phyloP scores from a whole-genome alignment of 192 early-diverging fungal species.

The Geosiphon pyriformis region DNA sequence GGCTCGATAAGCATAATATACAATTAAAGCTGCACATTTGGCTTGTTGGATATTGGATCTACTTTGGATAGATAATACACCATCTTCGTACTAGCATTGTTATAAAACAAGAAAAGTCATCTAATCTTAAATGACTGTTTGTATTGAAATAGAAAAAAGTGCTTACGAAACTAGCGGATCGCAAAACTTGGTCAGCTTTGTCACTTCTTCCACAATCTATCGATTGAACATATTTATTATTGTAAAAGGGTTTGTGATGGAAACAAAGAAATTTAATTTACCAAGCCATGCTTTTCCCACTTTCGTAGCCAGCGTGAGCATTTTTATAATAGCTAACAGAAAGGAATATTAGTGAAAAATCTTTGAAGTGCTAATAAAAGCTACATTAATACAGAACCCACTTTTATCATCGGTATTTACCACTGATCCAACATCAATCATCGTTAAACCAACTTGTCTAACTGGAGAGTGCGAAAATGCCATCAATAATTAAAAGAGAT shows the following conservation, averaged over 20 bases:
- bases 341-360: neutral
- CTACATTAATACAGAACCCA: neutral
- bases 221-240: neutral
- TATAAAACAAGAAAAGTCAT: too few species aligned
- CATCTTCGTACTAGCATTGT: slow-evolving; percentile 13
- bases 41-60: neutral
- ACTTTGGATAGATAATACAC: slow-evolving; percentile 9
- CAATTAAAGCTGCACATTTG: slow-evolving; percentile 8
- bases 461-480: neutral
- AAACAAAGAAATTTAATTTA: neutral
- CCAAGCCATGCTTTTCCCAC: slow-evolving; percentile 23
- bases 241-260: neutral
- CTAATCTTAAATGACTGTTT: neutral
- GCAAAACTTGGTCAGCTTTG: slow-evolving; percentile 20
- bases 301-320: slow-evolving; percentile 15
- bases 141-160: neutral
- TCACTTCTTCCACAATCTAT: slow-evolving; percentile 24
- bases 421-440: slow-evolving; percentile 8
- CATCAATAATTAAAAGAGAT: neutral
- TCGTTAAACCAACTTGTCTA: slow-evolving; percentile 13
- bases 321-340: slow-evolving; percentile 10
- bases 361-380: neutral
- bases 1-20: slow-evolving; percentile 22
- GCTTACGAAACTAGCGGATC: slow-evolving; percentile 3
- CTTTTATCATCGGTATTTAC: slow-evolving; percentile 7